Percentiles rank a stretch among this genome's conserved stretches.
Evolutionary conservation across 345 rosid genomes (phyloP).

Genomic region (Syzygium jambos): DNA sequence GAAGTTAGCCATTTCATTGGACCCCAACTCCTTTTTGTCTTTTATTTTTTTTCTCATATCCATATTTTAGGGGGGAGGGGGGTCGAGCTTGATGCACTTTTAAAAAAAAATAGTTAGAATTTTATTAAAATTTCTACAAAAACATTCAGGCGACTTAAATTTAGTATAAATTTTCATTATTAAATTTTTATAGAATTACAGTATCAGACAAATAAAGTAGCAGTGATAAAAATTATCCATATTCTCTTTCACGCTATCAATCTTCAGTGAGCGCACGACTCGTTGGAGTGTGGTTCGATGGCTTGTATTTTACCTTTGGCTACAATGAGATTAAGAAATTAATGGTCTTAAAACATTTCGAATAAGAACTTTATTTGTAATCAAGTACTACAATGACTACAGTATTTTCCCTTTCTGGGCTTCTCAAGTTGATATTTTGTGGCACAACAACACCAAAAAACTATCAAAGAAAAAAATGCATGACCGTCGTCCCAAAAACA

Average conservation of each 20-base stretch:
- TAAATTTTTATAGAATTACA: no score
- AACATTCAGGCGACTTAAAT: not conserved
- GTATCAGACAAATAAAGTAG: not conserved
- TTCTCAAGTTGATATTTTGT: not conserved
- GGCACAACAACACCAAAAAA: not conserved
- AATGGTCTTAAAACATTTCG: not conserved
- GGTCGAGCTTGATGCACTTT: not conserved
- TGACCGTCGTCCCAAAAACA: not conserved
- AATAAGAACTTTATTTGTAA: not conserved
- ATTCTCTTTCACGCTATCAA: not conserved
- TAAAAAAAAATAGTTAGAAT: not conserved
- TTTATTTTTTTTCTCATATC: not conserved
- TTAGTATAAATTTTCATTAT: not conserved
- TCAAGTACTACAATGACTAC: not conserved
- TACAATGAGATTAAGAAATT: not conserved
- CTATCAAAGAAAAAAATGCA: not conserved
- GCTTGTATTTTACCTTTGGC: not conserved
- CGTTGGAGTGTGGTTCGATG: not conserved
- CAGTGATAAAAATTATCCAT: not conserved
- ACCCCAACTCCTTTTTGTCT: not conserved
- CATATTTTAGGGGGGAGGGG: not conserved
- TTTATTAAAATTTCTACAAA: not conserved
- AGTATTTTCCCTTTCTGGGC: not conserved
- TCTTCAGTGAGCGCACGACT: accelerated
- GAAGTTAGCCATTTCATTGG: not conserved